Conservation (phyloP, 768 basidiomycete species). For the Podaxis mareebaensis region DNA sequence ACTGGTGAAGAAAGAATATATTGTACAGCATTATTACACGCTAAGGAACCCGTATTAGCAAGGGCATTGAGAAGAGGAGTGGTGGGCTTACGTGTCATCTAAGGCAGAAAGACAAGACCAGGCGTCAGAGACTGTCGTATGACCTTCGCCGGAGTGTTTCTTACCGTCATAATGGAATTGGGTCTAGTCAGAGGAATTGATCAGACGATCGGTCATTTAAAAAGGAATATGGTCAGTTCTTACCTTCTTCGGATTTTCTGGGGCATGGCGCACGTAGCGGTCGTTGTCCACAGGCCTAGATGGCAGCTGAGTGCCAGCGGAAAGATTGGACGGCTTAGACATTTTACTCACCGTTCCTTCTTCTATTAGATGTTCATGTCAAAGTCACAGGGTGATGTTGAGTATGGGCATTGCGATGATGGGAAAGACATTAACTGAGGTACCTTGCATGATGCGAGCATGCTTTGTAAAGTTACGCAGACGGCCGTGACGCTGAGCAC, state of each 20-base stretch:
- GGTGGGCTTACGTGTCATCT: constrained; percentile 63
- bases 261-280: constrained; percentile 74
- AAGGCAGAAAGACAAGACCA: constrained; percentile 6
- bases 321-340: background rate
- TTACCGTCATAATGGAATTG: constrained; percentile 81
- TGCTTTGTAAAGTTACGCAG: constrained; percentile 86
- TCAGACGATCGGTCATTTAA: constrained; percentile 2
- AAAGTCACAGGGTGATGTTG: background rate
- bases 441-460: constrained; percentile 93
- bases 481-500: constrained; percentile 82
- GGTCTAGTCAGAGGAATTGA: constrained; percentile 45
- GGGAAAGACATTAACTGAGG: constrained; percentile 1
- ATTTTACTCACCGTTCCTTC: constrained; percentile 55
- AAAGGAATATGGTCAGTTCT: constrained; percentile 19
- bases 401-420: background rate
- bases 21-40: constrained; percentile 29
- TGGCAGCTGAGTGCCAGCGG: background rate
- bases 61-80: background rate
- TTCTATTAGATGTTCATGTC: constrained; percentile 42
- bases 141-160: constrained; percentile 18
- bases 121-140: background rate
- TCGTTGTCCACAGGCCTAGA: constrained; percentile 81
- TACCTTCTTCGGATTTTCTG: constrained; percentile 87
- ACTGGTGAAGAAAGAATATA: background rate
- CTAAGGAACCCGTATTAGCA: constrained; percentile 23